Conservation (phyloP, 148 eudicot genomes). For the Camellia japonica region DNA sequence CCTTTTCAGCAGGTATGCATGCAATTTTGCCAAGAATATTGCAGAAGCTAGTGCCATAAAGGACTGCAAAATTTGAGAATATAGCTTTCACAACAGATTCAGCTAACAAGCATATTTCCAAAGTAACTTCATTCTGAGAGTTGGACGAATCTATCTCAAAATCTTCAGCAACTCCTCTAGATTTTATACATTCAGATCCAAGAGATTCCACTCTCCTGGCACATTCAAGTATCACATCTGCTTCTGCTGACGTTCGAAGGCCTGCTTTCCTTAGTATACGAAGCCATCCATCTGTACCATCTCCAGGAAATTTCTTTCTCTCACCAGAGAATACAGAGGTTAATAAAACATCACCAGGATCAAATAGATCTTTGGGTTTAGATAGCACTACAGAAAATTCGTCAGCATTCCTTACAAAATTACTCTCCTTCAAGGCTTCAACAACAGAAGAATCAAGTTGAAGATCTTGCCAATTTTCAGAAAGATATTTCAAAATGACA, state of each 20-base stretch:
- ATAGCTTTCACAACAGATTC: conserved; percentile 78
- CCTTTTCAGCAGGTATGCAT: conserved; percentile 88
- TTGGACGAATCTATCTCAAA: conserved; percentile 51
- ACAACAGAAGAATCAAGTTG: conserved; percentile 65
- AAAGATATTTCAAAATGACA: conserved; percentile 74
- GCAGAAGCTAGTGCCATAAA: conserved; percentile 85
- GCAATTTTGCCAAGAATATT: conserved; percentile 78
- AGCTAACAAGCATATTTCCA: conserved; percentile 80
- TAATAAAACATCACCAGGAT: conserved; percentile 82
- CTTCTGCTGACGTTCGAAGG: conserved; percentile 67
- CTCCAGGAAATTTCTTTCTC: conserved; percentile 86
- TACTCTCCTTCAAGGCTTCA: conserved; percentile 74
- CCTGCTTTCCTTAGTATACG: conserved; percentile 76
- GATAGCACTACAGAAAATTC: conserved; percentile 60
- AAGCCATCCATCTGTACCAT: conserved; percentile 80
- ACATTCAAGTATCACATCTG: conserved; percentile 88
- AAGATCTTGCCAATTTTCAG: conserved; percentile 82
- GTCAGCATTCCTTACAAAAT: conserved; percentile 77
- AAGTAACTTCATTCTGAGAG: conserved; percentile 60
- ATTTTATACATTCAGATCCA: conserved; percentile 60
- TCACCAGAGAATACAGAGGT: conserved; percentile 85
- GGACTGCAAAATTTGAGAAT: conserved; percentile 89
- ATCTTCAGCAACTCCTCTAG: conserved; percentile 40
- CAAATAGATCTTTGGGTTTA: conserved; percentile 79
- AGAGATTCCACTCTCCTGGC: conserved; percentile 87